A percentile compares a stretch with the other conserved stretches of the same genome.
Evolutionary conservation across 2,329 filamentous ascomycete genomes (phyloP).

Genomic region (Ophiostoma quercus): DNA sequence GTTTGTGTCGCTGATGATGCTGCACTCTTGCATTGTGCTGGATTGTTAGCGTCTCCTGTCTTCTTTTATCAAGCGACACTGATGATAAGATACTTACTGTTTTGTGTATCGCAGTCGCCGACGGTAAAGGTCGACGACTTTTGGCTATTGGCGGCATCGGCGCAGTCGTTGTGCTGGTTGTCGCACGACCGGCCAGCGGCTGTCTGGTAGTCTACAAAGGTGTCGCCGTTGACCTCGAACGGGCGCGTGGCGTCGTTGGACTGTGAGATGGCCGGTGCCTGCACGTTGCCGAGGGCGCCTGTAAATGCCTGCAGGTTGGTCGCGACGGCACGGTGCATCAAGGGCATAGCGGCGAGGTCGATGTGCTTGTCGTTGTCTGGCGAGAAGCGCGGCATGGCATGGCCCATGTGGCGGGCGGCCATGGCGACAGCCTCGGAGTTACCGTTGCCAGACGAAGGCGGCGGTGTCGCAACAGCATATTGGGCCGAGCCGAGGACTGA

Average conservation of each 20-base stretch:
- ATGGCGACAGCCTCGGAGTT: background rate
- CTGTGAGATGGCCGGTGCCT: slow-evolving; percentile 39
- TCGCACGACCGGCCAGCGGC: slow-evolving; percentile 44
- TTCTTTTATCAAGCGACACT: background rate
- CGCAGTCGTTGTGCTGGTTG: slow-evolving; percentile 46
- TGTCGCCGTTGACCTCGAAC: slow-evolving; percentile 42
- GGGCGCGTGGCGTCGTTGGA: slow-evolving; percentile 39
- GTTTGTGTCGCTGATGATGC: slow-evolving; percentile 33
- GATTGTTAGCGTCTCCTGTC: background rate
- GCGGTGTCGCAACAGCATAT: slow-evolving; percentile 16
- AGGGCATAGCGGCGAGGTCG: slow-evolving; percentile 11
- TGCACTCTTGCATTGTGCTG: slow-evolving; percentile 40
- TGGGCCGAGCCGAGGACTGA: slow-evolving; percentile 12
- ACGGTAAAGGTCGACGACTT: slow-evolving; percentile 35
- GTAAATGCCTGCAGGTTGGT: slow-evolving; percentile 41
- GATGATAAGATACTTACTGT: slow-evolving; percentile 35
- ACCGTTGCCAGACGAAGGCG: background rate
- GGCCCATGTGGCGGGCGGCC: background rate
- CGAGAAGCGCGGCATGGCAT: slow-evolving; percentile 17
- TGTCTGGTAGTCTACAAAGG: slow-evolving; percentile 43
- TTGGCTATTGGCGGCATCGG: slow-evolving; percentile 39
- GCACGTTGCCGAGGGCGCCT: slow-evolving; percentile 38
- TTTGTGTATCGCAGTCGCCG: slow-evolving; percentile 43
- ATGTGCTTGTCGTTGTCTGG: slow-evolving; percentile 11
- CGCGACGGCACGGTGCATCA: slow-evolving; percentile 21